Percentiles rank a stretch among this genome's conserved stretches.
Conservation (phyloP, 2,329 filamentous ascomycete species). For the Teratosphaeria destructans region DNA sequence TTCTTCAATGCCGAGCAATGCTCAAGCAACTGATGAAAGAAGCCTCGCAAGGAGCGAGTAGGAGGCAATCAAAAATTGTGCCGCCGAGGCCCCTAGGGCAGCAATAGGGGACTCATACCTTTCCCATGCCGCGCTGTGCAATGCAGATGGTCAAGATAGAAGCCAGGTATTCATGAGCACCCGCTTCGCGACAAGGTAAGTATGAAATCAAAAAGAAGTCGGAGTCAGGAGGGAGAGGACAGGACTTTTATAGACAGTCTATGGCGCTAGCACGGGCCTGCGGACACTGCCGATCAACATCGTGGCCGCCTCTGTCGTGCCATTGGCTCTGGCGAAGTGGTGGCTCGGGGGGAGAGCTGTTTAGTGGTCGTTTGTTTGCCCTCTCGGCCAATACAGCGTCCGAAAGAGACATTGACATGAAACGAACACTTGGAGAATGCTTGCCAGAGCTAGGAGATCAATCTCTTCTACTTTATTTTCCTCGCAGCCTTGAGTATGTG, state of each 20-base stretch:
- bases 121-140: too few species aligned
- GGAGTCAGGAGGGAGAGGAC: background rate
- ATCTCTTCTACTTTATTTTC: background rate
- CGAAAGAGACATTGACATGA: background rate
- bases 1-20: too few species aligned
- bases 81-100: too few species aligned
- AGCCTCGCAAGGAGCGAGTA: too few species aligned
- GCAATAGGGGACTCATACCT: too few species aligned
- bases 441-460: background rate
- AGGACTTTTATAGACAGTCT: background rate
- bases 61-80: too few species aligned
- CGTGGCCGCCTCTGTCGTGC: background rate
- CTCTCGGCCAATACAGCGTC: background rate
- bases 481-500: background rate
- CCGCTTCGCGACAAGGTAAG: background rate
- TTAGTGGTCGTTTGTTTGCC: background rate
- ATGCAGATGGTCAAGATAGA: too few species aligned
- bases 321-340: background rate
- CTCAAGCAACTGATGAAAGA: too few species aligned
- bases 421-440: background rate
- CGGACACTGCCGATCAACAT: background rate
- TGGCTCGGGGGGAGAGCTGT: background rate
- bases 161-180: too few species aligned
- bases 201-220: background rate
- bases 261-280: background rate